A percentile compares a stretch with the other conserved stretches of the same genome.
Evolutionary conservation across 495 filamentous ascomycete genomes (phyloP).

Genomic region (Lindgomyces ingoldianus): DNA sequence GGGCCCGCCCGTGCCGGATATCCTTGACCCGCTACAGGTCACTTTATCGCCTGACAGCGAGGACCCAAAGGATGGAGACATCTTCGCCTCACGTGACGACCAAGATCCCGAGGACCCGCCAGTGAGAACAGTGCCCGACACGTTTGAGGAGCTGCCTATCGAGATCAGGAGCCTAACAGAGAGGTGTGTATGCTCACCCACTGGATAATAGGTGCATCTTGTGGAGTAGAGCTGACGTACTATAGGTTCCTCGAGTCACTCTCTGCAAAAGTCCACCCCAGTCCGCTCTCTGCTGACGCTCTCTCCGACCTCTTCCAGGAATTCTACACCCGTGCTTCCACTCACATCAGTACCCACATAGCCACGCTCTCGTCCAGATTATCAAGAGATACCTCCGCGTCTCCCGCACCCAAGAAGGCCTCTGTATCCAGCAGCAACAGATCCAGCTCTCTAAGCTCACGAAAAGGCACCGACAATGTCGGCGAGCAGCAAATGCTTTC

Average conservation of each 20-base stretch:
- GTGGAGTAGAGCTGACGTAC: conserved; percentile 1
- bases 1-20: conserved; percentile 52
- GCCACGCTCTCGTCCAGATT: conserved; percentile 74
- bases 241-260: conserved; percentile 87
- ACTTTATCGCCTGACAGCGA: conserved; percentile 24
- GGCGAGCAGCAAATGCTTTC: conserved; percentile 91
- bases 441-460: conserved; percentile 13
- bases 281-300: conserved; percentile 79
- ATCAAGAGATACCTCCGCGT: conserved; percentile 62
- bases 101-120: conserved; percentile 53
- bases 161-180: conserved; percentile 89
- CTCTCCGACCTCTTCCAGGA: conserved; percentile 90
- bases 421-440: conserved; percentile 42
- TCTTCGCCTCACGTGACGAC: conserved; percentile 50
- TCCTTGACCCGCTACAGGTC: conserved; percentile 42
- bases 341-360: conserved; percentile 86
- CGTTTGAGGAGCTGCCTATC: conserved; percentile 85
- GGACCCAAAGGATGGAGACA: conserved; percentile 41
- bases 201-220: neutral
- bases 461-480: conserved; percentile 43
- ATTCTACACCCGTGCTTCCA: conserved; percentile 82
- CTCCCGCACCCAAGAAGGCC: conserved; percentile 47
- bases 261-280: conserved; percentile 80
- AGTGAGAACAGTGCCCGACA: conserved; percentile 56
- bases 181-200: conserved; percentile 54